Evolutionary conservation across 2,329 filamentous ascomycete genomes (phyloP).

Genomic region (Rhinocladiella mackenziei): DNA sequence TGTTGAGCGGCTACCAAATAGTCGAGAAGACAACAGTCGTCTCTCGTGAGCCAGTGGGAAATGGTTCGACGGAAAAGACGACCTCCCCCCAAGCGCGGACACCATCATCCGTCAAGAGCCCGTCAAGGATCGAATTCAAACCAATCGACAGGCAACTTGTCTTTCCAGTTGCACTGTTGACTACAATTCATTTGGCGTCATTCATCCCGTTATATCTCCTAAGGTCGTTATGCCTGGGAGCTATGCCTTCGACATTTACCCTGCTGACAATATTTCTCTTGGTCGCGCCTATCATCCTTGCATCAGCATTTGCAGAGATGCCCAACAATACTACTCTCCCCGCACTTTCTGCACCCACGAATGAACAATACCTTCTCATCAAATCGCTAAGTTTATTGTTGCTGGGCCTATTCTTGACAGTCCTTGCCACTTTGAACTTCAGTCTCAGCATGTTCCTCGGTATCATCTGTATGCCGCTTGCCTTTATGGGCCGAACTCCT

Average conservation of each 20-base stretch:
- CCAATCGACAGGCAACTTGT: constrained; percentile 40
- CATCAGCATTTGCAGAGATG: constrained; percentile 40
- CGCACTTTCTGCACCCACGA: constrained; percentile 10
- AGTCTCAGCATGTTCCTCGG: constrained; percentile 82
- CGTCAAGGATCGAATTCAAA: constrained; percentile 22
- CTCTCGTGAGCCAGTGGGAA: constrained; percentile 33
- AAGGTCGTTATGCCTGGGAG: constrained; percentile 45
- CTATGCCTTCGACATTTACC: constrained; percentile 53
- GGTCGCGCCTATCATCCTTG: constrained; percentile 46
- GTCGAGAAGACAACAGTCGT: constrained; percentile 22
- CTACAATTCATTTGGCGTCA: constrained; percentile 69
- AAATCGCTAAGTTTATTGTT: constrained; percentile 91
- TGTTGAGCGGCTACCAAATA: constrained; percentile 67
- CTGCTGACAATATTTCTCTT: constrained; percentile 36
- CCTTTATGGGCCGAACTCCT: constrained; percentile 54
- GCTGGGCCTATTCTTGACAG: constrained; percentile 84
- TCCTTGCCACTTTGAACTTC: constrained; percentile 94
- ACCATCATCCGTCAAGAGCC: not conserved
- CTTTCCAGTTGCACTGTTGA: constrained; percentile 64
- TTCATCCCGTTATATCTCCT: constrained; percentile 81
- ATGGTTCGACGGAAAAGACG: constrained; percentile 28
- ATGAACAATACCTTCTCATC: constrained; percentile 49
- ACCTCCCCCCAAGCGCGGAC: constrained; percentile 8
- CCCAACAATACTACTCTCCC: constrained; percentile 58
- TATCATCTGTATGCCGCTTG: constrained; percentile 70